These are phyloP conservation scores for Pelargonium cotyledonis DNA, from an alignment of 441 rosid genomes.

Conservation along the genomic window DNA sequence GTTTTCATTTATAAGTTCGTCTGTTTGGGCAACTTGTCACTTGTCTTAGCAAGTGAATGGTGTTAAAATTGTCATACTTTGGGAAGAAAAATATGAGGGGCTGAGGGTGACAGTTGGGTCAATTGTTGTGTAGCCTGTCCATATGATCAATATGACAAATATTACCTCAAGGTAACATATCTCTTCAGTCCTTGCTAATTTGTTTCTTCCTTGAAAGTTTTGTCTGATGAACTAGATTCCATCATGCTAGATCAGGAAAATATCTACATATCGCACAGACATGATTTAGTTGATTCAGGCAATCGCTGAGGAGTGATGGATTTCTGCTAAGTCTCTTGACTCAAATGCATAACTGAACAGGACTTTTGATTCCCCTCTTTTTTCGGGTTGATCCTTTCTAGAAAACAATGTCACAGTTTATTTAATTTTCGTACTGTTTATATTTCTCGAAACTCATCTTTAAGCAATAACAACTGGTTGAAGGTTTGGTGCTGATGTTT, in stretches of 20 bases:
- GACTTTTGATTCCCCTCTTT: too few relatives aligned
- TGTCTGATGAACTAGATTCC: background rate
- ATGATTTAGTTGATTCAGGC: background rate
- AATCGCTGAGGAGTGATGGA: background rate
- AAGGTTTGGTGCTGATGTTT: background rate
- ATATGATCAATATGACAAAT: background rate
- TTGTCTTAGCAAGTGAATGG: background rate
- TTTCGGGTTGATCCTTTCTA: too few relatives aligned
- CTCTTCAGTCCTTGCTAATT: background rate
- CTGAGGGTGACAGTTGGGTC: background rate
- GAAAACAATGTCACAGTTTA: background rate
- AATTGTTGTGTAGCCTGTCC: background rate
- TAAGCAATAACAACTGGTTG: too few relatives aligned
- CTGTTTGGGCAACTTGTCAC: background rate
- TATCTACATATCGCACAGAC: background rate
- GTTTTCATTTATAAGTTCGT: background rate
- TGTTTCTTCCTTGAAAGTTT: background rate
- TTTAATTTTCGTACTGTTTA: background rate
- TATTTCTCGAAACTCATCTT: background rate
- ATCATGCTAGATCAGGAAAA: background rate
- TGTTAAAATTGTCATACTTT: background rate
- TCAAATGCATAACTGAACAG: background rate
- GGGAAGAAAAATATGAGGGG: slow-evolving; percentile 1
- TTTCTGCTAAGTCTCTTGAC: background rate
- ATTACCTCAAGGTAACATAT: background rate